These are phyloP conservation scores for Solanum hybrid DNA, from an alignment of 305 asterid genomes.

Conservation along the genomic window DNA sequence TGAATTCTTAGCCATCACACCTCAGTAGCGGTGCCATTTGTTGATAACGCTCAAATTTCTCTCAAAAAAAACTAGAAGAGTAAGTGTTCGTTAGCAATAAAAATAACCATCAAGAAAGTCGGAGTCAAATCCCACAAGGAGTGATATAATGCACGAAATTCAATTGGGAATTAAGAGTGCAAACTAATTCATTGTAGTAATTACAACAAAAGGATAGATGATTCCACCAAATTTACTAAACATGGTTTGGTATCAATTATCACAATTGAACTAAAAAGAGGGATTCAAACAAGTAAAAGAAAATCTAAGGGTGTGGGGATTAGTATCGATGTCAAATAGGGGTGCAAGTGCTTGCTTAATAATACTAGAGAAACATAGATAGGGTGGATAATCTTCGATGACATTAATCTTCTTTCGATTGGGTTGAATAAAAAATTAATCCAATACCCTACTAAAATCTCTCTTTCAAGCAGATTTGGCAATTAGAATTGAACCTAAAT, in stretches of 20 bases:
- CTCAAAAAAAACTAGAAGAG: too few species aligned
- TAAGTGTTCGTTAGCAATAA: not conserved
- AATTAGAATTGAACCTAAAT: not conserved
- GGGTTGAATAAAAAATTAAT: not conserved
- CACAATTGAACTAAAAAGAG: not conserved
- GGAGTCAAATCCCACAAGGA: not conserved
- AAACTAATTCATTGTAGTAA: not conserved
- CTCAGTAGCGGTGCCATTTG: not conserved
- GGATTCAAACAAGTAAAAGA: not conserved
- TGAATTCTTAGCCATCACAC: not conserved
- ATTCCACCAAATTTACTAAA: not conserved
- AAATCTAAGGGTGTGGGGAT: not conserved
- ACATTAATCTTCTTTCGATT: too few species aligned
- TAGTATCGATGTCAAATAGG: not conserved
- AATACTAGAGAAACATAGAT: too few species aligned
- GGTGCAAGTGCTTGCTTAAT: too few species aligned
- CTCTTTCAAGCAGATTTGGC: not conserved
- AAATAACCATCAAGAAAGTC: not conserved
- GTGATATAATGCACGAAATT: not conserved
- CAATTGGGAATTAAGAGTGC: not conserved
- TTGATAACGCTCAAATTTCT: not conserved
- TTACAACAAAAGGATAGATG: not conserved
- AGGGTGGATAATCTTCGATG: too few species aligned
- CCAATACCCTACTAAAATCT: not conserved
- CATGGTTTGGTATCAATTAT: not conserved